Evolutionary conservation across 1,284 basidiomycete species (phyloP).

Genomic region (Hymenochaete sp.): DNA sequence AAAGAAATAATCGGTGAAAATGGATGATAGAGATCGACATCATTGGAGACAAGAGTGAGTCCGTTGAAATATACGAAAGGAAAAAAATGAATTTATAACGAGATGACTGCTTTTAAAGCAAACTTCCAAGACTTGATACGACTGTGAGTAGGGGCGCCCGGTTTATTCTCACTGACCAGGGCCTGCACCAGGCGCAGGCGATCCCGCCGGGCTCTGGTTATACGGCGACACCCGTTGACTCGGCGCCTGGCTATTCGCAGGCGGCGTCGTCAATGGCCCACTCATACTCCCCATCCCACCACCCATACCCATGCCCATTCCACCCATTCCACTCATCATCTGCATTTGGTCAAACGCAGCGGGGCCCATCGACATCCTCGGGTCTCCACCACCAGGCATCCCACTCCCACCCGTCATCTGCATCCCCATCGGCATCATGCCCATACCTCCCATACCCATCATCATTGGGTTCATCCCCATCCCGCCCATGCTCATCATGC

Average conservation of each 20-base stretch:
- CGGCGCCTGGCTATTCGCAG: slow-evolving; percentile 1
- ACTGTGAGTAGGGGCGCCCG: too few species aligned
- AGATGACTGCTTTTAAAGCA: too few species aligned
- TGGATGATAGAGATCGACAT: too few species aligned
- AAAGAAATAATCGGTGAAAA: too few species aligned
- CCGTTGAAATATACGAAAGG: too few species aligned
- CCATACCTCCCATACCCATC: slow-evolving; percentile 31
- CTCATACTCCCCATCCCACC: background rate
- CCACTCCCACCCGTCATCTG: slow-evolving; percentile 45
- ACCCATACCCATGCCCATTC: background rate
- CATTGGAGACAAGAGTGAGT: too few species aligned
- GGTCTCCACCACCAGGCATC: slow-evolving; percentile 35
- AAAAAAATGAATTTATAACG: too few species aligned
- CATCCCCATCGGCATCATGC: slow-evolving; percentile 31
- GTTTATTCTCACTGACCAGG: too few species aligned
- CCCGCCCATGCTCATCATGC: slow-evolving; percentile 38
- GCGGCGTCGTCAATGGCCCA: background rate
- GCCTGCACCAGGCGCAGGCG: slow-evolving; percentile 1
- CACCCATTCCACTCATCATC: background rate
- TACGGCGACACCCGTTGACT: slow-evolving; percentile 12
- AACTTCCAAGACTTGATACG: too few species aligned
- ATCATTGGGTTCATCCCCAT: too few species aligned
- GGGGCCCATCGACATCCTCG: slow-evolving; percentile 35
- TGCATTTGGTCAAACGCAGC: slow-evolving; percentile 9
- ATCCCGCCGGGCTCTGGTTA: slow-evolving; percentile 6